A percentile compares a stretch with the other conserved stretches of the same genome.
These are phyloP conservation scores for Pyricularia grisea DNA, from an alignment of 2,329 filamentous ascomycete species.

Conservation along the genomic window DNA sequence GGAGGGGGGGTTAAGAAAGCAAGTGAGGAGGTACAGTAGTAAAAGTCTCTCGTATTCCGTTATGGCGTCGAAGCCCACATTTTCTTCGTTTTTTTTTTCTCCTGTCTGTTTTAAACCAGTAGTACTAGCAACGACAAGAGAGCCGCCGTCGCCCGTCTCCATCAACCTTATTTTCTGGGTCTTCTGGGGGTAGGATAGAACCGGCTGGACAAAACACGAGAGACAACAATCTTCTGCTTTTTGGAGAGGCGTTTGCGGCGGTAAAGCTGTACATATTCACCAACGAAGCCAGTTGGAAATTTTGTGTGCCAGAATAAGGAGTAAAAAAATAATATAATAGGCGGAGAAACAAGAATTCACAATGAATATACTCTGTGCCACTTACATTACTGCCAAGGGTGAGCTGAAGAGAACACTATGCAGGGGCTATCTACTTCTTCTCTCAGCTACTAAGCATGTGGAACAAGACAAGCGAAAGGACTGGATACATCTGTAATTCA, in stretches of 20 bases:
- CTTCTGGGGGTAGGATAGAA: neutral
- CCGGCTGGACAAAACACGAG: neutral
- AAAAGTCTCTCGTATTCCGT: neutral
- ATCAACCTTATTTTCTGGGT: neutral
- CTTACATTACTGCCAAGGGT: neutral
- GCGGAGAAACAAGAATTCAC: neutral
- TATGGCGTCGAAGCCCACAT: neutral
- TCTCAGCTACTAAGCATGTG: neutral
- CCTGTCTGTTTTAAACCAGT: neutral
- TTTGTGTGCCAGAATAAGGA: neutral
- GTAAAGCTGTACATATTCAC: neutral
- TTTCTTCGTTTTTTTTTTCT: neutral
- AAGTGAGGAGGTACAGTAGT: neutral
- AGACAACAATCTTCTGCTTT: neutral
- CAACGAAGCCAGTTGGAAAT: neutral
- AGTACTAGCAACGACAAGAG: neutral
- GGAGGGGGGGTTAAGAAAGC: neutral
- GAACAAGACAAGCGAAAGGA: neutral
- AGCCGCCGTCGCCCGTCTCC: neutral
- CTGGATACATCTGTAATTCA: neutral
- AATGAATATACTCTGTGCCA: too few relatives aligned
- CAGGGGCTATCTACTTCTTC: neutral
- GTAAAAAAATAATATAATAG: neutral
- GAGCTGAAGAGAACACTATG: neutral
- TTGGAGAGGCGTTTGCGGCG: neutral